Evolutionary conservation across 2,329 filamentous ascomycete genomes (phyloP).

Genomic region (Ceratocystis huliohia): DNA sequence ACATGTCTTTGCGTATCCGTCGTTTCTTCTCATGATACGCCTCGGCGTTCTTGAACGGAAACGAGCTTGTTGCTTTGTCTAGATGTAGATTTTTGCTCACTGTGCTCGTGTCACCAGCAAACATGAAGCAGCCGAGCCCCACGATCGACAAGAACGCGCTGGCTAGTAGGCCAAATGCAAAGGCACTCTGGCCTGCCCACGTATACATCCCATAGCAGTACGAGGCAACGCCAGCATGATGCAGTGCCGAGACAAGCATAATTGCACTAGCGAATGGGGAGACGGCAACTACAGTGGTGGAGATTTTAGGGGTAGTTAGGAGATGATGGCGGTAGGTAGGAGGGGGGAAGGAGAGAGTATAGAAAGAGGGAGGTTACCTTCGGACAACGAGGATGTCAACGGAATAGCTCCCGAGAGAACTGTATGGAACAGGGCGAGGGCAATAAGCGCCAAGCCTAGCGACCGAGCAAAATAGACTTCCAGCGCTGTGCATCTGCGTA

Average conservation of each 20-base stretch:
- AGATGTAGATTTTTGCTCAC: slow-evolving; percentile 29
- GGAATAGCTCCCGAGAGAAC: slow-evolving; percentile 60
- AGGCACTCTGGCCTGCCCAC: slow-evolving; percentile 42
- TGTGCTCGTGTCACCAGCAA: slow-evolving; percentile 30
- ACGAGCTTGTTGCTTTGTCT: slow-evolving; percentile 32
- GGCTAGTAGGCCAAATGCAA: slow-evolving; percentile 46
- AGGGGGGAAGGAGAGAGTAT: slow-evolving; percentile 17
- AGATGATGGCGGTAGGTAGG: not conserved
- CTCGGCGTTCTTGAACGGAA: slow-evolving; percentile 30
- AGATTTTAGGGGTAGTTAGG: slow-evolving; percentile 8
- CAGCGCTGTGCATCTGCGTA: slow-evolving; percentile 33
- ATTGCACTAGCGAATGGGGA: slow-evolving; percentile 55
- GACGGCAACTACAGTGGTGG: slow-evolving; percentile 26
- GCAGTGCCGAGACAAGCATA: slow-evolving; percentile 51
- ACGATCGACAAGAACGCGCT: slow-evolving; percentile 46
- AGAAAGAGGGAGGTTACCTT: slow-evolving; percentile 25
- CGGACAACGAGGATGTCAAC: slow-evolving; percentile 37
- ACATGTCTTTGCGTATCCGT: slow-evolving; percentile 25
- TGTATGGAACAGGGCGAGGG: slow-evolving; percentile 50
- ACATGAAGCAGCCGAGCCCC: slow-evolving; percentile 32
- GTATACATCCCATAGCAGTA: slow-evolving; percentile 58
- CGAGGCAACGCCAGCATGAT: slow-evolving; percentile 50
- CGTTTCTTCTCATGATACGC: slow-evolving; percentile 32
- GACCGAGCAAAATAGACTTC: slow-evolving; percentile 63
- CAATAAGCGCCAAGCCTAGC: slow-evolving; percentile 54